Percentiles rank a stretch among this genome's conserved stretches.
Conservation (phyloP, 2,329 filamentous ascomycete species). For the Pseudofabraea citricarpa region DNA sequence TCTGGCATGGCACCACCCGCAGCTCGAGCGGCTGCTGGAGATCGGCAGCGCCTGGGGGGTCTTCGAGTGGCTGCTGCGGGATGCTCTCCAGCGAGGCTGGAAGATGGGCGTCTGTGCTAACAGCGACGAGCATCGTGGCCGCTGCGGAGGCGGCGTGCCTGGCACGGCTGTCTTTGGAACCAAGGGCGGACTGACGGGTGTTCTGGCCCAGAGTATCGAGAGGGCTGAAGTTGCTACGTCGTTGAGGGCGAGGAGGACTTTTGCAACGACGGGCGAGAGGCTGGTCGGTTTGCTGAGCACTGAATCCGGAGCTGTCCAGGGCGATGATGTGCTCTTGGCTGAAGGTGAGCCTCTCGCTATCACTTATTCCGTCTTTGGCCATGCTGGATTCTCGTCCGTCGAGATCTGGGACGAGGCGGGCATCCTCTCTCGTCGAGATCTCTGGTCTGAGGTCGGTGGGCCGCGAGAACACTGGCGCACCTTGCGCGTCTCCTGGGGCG, state of each 20-base stretch:
- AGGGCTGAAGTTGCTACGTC: conserved; percentile 17
- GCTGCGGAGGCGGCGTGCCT: conserved; percentile 31
- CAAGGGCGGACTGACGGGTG: conserved; percentile 25
- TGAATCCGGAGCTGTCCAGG: conserved; percentile 17
- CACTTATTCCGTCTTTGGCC: conserved; percentile 22
- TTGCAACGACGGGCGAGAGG: conserved; percentile 28
- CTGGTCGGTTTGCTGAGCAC: conserved; percentile 22
- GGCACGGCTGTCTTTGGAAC: conserved; percentile 30
- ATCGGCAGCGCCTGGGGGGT: conserved; percentile 32
- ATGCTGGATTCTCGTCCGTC: conserved; percentile 22
- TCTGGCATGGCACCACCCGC: conserved; percentile 31
- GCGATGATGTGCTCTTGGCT: conserved; percentile 19
- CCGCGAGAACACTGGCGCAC: conserved; percentile 9
- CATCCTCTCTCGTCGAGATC: conserved; percentile 19
- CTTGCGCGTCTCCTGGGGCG: conserved; percentile 27
- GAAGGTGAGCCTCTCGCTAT: conserved; percentile 12
- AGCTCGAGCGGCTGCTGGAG: conserved; percentile 30
- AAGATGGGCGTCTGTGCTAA: conserved; percentile 31
- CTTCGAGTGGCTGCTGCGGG: conserved; percentile 31
- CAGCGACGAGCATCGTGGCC: conserved; percentile 31
- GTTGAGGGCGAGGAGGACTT: conserved; percentile 24
- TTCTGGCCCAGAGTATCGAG: conserved; percentile 17
- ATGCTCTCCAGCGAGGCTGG: conserved; percentile 28
- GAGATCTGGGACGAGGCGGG: conserved; percentile 27
- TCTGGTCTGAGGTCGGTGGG: conserved; percentile 16